These are phyloP conservation scores for Botrytis medusae DNA, from an alignment of 2,329 filamentous ascomycete species.

Conservation along the genomic window DNA sequence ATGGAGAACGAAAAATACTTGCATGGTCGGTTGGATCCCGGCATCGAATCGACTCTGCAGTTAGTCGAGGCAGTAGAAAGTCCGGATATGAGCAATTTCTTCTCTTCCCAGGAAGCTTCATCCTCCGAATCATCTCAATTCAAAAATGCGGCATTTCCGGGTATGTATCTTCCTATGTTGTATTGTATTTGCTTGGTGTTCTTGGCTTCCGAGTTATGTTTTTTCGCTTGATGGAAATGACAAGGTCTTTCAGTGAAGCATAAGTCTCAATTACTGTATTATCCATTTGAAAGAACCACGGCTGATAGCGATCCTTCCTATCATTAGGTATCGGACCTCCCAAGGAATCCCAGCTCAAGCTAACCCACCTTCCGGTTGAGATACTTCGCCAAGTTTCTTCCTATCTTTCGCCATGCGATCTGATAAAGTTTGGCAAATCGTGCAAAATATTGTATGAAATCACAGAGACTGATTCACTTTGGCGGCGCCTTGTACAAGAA, in stretches of 20 bases:
- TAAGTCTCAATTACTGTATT: background rate
- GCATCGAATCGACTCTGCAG: conserved; percentile 14
- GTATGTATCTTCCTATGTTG: conserved; percentile 10
- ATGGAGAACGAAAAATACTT: conserved; percentile 20
- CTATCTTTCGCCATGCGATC: conserved; percentile 63
- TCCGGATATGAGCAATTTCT: background rate
- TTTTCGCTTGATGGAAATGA: conserved; percentile 4
- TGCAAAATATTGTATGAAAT: conserved; percentile 61
- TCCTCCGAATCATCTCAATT: background rate
- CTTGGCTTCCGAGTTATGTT: conserved; percentile 22
- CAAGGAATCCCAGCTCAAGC: conserved; percentile 13
- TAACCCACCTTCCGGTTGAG: conserved; percentile 69
- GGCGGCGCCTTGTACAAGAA: conserved; percentile 67
- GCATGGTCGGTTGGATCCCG: conserved; percentile 18
- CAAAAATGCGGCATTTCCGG: background rate
- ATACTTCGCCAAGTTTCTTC: conserved; percentile 70
- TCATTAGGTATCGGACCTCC: conserved; percentile 5
- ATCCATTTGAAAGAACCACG: background rate
- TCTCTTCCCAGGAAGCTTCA: background rate
- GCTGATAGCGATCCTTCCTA: background rate
- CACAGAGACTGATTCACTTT: conserved; percentile 66
- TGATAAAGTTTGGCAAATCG: conserved; percentile 59
- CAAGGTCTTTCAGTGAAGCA: conserved; percentile 16
- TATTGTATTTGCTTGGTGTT: conserved; percentile 8
- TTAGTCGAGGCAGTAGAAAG: conserved; percentile 18